These are phyloP conservation scores for Omphalotus olearius DNA, from an alignment of 1,284 basidiomycete genomes.

Conservation along the genomic window DNA sequence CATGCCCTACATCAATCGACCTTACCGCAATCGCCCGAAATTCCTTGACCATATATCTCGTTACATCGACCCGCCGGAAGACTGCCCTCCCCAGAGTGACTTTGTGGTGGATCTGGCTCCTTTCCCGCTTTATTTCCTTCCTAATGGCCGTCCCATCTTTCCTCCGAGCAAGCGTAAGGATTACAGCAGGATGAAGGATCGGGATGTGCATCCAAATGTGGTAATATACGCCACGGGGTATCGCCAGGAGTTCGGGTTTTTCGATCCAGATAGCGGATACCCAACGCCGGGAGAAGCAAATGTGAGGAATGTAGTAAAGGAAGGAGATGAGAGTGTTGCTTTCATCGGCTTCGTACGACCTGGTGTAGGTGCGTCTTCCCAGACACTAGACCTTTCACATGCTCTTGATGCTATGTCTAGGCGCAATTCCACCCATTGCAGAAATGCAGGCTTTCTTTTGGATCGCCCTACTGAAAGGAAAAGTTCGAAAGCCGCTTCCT, in stretches of 20 bases:
- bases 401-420: conserved; percentile 19
- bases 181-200: conserved; percentile 37
- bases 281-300: conserved; percentile 46
- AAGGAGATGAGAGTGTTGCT: conserved; percentile 45
- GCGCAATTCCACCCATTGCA: conserved; percentile 64
- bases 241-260: conserved; percentile 48
- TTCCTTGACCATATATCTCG: conserved; percentile 44
- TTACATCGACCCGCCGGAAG: conserved; percentile 55
- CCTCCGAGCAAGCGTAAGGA: conserved; percentile 40
- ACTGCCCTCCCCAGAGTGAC: conserved; percentile 40
- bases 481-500: conserved; percentile 39
- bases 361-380: conserved; percentile 43
- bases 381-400: not conserved
- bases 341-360: conserved; percentile 66
- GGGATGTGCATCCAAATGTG: conserved; percentile 43
- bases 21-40: conserved; percentile 41
- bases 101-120: conserved; percentile 58
- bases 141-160: conserved; percentile 47
- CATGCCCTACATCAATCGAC: conserved; percentile 60
- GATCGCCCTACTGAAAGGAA: conserved; percentile 46
- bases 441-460: conserved; percentile 66
- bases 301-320: conserved; percentile 47
- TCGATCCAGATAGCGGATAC: conserved; percentile 42
- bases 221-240: conserved; percentile 55
- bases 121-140: conserved; percentile 47